phyloP scores from a whole-genome alignment of 768 basidiomycete species.

The Leccinum longicurvipes region DNA sequence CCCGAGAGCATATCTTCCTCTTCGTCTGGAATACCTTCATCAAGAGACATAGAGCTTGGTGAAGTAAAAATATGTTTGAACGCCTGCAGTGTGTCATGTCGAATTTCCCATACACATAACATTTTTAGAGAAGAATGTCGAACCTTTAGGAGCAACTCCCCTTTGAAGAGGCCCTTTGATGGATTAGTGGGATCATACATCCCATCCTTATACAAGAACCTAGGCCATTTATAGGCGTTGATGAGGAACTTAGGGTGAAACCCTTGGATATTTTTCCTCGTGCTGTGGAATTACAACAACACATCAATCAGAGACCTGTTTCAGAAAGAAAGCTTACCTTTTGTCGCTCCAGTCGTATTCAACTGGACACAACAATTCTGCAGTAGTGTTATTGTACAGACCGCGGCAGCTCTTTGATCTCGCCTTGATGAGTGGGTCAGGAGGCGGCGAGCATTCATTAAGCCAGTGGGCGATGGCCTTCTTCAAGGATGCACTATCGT shows the following conservation, averaged over 20 bases:
- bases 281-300: not conserved
- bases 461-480: not conserved
- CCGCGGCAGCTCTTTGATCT: not conserved
- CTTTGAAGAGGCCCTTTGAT: not conserved
- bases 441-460: not conserved
- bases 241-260: not conserved
- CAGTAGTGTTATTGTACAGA: not conserved
- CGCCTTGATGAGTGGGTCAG: not conserved
- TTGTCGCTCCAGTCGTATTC: not conserved
- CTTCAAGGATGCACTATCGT: not conserved
- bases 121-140: too few relatives aligned
- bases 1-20: not conserved
- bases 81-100: not conserved
- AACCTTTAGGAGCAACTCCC: not conserved
- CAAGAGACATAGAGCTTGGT: not conserved
- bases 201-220: not conserved
- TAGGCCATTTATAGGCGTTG: not conserved
- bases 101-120: not conserved
- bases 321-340: not conserved
- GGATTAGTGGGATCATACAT: not conserved
- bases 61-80: not conserved
- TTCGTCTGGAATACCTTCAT: not conserved
- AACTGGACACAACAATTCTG: not conserved
- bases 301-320: not conserved
- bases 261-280: not conserved